Evolutionary conservation across 2,329 filamentous ascomycete species (phyloP).

Genomic region (Pseudogymnoascus sp.): DNA sequence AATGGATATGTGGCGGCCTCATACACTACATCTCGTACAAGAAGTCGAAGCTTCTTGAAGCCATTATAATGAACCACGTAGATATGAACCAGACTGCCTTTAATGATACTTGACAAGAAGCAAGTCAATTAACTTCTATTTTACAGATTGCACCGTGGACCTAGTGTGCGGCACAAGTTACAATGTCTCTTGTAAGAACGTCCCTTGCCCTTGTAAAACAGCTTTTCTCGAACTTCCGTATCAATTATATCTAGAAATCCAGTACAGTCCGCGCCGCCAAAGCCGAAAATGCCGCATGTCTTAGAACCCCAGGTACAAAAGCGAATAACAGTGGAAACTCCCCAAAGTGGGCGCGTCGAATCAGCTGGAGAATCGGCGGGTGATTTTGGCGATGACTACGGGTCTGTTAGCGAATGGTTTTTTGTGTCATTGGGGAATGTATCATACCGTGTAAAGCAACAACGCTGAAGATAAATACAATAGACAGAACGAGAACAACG

Average conservation of each 20-base stretch:
- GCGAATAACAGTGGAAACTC: constrained; percentile 5
- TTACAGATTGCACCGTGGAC: constrained; percentile 3
- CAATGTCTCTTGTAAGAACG: neutral
- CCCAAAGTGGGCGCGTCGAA: neutral
- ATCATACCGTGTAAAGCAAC: constrained; percentile 91
- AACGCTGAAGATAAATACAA: constrained; percentile 98
- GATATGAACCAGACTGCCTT: neutral
- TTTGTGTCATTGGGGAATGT: neutral
- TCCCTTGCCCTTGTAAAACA: constrained; percentile 1
- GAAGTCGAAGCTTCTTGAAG: neutral
- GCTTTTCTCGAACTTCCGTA: constrained; percentile 5
- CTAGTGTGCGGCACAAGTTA: neutral
- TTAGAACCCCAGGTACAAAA: constrained; percentile 7
- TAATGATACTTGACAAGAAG: neutral
- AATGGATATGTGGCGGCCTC: neutral
- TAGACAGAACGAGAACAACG: constrained; percentile 88
- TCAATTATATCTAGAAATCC: constrained; percentile 9
- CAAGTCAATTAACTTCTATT: constrained; percentile 6
- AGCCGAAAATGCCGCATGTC: constrained; percentile 4
- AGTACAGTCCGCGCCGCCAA: constrained; percentile 5
- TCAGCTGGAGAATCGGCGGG: constrained; percentile 66
- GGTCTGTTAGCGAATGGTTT: neutral
- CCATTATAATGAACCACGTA: neutral
- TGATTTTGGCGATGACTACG: constrained; percentile 89
- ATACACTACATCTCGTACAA: neutral